Conservation (phyloP, 768 basidiomycete genomes). For the Candolleomyces efflorescens region DNA sequence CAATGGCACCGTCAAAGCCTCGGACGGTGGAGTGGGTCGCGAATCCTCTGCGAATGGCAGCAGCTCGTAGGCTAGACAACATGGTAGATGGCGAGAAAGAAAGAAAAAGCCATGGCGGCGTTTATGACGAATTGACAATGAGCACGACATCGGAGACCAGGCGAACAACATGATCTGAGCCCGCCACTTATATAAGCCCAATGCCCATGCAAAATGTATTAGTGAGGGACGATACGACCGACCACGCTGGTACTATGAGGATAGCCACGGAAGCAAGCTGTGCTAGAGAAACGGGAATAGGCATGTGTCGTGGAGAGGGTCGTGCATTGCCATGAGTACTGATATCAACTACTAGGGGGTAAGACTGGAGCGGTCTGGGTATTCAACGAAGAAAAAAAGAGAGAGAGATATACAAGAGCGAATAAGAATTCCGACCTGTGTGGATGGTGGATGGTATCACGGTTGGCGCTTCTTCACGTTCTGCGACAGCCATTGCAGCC, state of each 20-base stretch:
- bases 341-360: too few species aligned
- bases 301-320: slow-evolving; percentile 31
- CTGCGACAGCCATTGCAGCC: slow-evolving; percentile 95
- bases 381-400: slow-evolving; percentile 27
- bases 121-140: slow-evolving; percentile 13
- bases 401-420: slow-evolving; percentile 14
- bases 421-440: slow-evolving; percentile 7
- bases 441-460: slow-evolving; percentile 24
- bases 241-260: slow-evolving; percentile 10
- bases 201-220: background rate
- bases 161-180: slow-evolving; percentile 21
- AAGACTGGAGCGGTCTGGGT: too few species aligned
- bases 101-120: slow-evolving; percentile 5
- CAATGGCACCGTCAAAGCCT: slow-evolving; percentile 85
- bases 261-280: slow-evolving; percentile 15
- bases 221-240: slow-evolving; percentile 4
- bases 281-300: slow-evolving; percentile 19
- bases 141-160: slow-evolving; percentile 36
- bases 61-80: slow-evolving; percentile 28
- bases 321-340: slow-evolving; percentile 38
- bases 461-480: slow-evolving; percentile 93
- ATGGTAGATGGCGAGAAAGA: slow-evolving; percentile 23
- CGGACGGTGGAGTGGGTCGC: slow-evolving; percentile 46
- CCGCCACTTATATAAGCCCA: background rate
- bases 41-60: slow-evolving; percentile 27